Conservation (phyloP, 83 land plant genomes). For the Picea engelmannii region DNA sequence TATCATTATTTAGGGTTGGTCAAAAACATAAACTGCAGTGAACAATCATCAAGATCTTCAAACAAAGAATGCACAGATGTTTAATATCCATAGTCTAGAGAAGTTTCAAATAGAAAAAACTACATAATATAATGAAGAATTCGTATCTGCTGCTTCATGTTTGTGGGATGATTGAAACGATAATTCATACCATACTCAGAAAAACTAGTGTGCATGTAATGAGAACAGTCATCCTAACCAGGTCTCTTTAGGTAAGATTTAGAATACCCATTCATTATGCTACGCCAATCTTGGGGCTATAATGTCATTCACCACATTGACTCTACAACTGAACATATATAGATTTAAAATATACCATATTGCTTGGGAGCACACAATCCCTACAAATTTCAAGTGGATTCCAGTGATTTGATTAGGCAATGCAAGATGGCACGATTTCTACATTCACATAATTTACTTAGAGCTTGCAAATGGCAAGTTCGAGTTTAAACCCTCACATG, state of each 20-base stretch:
- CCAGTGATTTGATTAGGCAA: too few species aligned
- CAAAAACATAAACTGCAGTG: background rate
- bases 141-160: background rate
- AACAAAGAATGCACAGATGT: background rate
- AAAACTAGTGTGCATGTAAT: slow-evolving; percentile 63
- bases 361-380: too few species aligned
- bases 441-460: too few species aligned
- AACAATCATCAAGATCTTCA: background rate
- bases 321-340: slow-evolving; percentile 23
- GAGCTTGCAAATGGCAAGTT: too few species aligned
- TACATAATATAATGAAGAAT: background rate
- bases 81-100: too few species aligned
- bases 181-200: slow-evolving; percentile 68
- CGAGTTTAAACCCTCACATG: too few species aligned
- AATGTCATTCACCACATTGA: slow-evolving; percentile 39
- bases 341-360: too few species aligned
- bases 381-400: too few species aligned
- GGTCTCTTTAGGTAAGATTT: slow-evolving; percentile 57
- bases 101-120: background rate
- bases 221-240: slow-evolving; percentile 56
- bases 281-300: slow-evolving; percentile 5
- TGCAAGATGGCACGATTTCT: too few species aligned
- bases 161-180: slow-evolving; percentile 61
- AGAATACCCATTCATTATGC: slow-evolving; percentile 11
- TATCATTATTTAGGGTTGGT: background rate